Evolutionary conservation across 140 eudicot species (phyloP).

Genomic region (Oenanthe javanica): DNA sequence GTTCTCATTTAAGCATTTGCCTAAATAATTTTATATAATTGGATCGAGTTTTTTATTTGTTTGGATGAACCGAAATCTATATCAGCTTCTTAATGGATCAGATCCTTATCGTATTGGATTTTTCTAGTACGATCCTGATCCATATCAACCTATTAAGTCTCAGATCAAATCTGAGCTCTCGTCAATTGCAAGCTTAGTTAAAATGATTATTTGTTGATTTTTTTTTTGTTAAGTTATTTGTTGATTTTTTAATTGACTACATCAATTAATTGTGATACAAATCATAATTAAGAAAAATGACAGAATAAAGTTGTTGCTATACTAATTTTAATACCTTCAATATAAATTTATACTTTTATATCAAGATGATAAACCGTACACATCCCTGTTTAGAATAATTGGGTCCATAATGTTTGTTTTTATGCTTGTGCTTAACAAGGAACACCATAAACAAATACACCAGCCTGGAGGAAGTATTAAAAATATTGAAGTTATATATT

Average conservation of each 20-base stretch:
- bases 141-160: too few relatives aligned
- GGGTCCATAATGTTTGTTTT: neutral
- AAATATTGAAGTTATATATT: neutral
- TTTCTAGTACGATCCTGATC: too few relatives aligned
- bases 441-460: neutral
- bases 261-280: neutral
- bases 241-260: neutral
- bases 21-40: too few relatives aligned
- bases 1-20: too few relatives aligned
- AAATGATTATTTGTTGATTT: too few relatives aligned
- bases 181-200: too few relatives aligned
- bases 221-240: too few relatives aligned
- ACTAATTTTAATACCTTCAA: neutral
- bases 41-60: too few relatives aligned
- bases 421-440: neutral
- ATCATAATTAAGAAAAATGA: neutral
- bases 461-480: neutral
- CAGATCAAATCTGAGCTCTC: too few relatives aligned
- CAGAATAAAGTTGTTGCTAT: neutral
- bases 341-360: neutral
- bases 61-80: too few relatives aligned
- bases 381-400: neutral
- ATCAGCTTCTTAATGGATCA: too few relatives aligned
- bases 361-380: neutral
- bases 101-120: too few relatives aligned